Evolutionary conservation across 1,284 basidiomycete species (phyloP).

Genomic region (Ustilago bromivora): DNA sequence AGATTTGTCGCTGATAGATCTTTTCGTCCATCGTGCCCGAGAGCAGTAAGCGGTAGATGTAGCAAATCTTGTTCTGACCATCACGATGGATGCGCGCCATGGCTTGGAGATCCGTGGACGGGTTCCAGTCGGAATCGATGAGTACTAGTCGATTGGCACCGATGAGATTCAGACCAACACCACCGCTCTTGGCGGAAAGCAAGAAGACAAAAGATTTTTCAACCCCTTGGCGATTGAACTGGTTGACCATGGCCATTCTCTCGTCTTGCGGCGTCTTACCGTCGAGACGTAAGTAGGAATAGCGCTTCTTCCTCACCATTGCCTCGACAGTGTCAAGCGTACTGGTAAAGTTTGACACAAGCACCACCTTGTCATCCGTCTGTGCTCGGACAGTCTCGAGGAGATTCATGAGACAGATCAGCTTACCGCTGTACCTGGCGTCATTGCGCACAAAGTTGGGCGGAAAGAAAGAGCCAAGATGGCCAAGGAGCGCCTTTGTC

Average conservation of each 20-base stretch:
- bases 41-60: constrained; percentile 87
- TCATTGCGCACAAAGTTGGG: constrained; percentile 49
- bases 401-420: constrained; percentile 80
- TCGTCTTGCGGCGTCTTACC: constrained; percentile 72
- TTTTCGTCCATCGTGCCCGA: constrained; percentile 70
- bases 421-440: constrained; percentile 71
- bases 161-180: constrained; percentile 97
- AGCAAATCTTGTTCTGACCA: constrained; percentile 87
- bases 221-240: constrained; percentile 54
- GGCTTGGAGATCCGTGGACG: constrained; percentile 85
- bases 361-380: constrained; percentile 77
- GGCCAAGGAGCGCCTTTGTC: constrained; percentile 45
- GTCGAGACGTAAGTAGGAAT: constrained; percentile 87
- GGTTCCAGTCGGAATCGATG: constrained; percentile 95
- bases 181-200: constrained; percentile 94
- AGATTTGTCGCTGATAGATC: constrained; percentile 82
- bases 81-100: constrained; percentile 91
- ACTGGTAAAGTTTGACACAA: constrained; percentile 72
- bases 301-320: constrained; percentile 81
- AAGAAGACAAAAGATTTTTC: constrained; percentile 80
- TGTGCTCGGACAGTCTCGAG: constrained; percentile 76
- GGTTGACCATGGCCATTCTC: constrained; percentile 56
- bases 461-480: constrained; percentile 43
- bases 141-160: constrained; percentile 91
- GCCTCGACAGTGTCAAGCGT: constrained; percentile 92